Percentiles rank a stretch among this genome's conserved stretches.
phyloP scores from a whole-genome alignment of 2,329 filamentous ascomycete genomes.

The Pyricularia pennisetigena region DNA sequence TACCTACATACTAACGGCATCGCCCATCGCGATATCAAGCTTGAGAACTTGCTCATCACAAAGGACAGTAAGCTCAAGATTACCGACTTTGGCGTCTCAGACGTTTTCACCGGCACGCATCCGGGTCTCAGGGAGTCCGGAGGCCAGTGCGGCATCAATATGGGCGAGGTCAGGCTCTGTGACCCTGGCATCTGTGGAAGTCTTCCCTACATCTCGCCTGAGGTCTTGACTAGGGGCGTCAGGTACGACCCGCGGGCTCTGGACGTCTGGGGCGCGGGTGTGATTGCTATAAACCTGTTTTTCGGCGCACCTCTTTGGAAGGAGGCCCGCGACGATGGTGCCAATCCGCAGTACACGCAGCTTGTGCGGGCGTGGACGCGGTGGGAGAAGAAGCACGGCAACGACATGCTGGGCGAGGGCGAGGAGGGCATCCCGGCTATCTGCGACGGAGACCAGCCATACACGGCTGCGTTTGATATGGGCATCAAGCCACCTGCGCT shows the following conservation, averaged over 20 bases:
- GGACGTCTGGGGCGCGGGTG: slow-evolving; percentile 79
- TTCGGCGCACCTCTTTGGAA: slow-evolving; percentile 68
- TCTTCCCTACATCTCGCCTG: slow-evolving; percentile 78
- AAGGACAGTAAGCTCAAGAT: slow-evolving; percentile 79
- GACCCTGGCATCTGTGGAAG: slow-evolving; percentile 76
- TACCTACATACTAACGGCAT: slow-evolving; percentile 80
- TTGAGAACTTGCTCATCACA: slow-evolving; percentile 75
- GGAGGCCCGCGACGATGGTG: slow-evolving; percentile 44
- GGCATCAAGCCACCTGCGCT: slow-evolving; percentile 57
- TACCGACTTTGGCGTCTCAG: slow-evolving; percentile 83
- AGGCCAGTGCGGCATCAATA: slow-evolving; percentile 63
- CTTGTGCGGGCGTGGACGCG: slow-evolving; percentile 60
- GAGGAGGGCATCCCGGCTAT: slow-evolving; percentile 22
- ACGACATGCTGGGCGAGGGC: slow-evolving; percentile 10
- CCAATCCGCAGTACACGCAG: slow-evolving; percentile 49
- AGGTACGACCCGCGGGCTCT: slow-evolving; percentile 65
- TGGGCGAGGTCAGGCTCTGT: slow-evolving; percentile 62
- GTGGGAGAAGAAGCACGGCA: slow-evolving; percentile 47
- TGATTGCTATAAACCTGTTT: slow-evolving; percentile 71
- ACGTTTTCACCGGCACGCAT: slow-evolving; percentile 75
- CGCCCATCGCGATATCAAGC: slow-evolving; percentile 83
- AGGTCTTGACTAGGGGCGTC: slow-evolving; percentile 61
- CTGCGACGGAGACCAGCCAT: slow-evolving; percentile 54
- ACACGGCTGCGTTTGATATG: slow-evolving; percentile 53
- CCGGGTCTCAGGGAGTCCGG: slow-evolving; percentile 65